phyloP scores from a whole-genome alignment of 371 early-diverging fungal species.

The Apophysomyces ossiformis region DNA sequence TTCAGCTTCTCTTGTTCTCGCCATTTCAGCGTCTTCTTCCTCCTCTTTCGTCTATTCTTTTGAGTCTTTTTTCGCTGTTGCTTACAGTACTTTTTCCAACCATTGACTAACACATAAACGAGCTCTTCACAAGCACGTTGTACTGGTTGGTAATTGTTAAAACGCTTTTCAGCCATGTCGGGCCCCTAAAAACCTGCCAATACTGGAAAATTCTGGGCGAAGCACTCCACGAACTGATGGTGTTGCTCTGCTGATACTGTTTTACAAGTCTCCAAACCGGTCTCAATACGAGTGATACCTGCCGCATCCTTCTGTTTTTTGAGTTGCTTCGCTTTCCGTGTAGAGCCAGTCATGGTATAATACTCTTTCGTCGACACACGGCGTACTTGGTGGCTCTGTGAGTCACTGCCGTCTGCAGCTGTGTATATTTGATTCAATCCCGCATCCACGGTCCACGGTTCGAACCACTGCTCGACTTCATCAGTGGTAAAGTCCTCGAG shows the following conservation, averaged over 20 bases:
- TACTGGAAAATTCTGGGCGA: background rate
- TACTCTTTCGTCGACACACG: background rate
- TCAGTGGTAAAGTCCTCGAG: no score
- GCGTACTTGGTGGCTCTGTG: no score
- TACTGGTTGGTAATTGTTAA: slow-evolving; percentile 17
- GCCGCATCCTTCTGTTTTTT: background rate
- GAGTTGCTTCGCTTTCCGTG: background rate
- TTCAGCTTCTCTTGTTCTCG: no score
- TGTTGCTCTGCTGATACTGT: background rate
- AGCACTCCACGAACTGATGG: background rate
- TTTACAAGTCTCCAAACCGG: background rate
- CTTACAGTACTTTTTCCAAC: slow-evolving; percentile 12
- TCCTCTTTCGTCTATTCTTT: no score
- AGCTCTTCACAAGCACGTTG: slow-evolving; percentile 17
- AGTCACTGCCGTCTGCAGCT: background rate
- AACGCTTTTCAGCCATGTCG: background rate
- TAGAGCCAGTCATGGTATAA: background rate
- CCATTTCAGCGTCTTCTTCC: no score
- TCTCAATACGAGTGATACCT: background rate
- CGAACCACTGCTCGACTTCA: no score
- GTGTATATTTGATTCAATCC: background rate
- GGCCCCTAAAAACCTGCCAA: background rate
- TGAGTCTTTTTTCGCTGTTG: background rate
- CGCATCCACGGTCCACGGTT: no score
- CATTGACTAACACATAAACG: slow-evolving; percentile 16